Percentiles rank a stretch among this genome's conserved stretches.
These are phyloP conservation scores for Silybum marianum DNA, from an alignment of 129 eudicot genomes.

Conservation along the genomic window DNA sequence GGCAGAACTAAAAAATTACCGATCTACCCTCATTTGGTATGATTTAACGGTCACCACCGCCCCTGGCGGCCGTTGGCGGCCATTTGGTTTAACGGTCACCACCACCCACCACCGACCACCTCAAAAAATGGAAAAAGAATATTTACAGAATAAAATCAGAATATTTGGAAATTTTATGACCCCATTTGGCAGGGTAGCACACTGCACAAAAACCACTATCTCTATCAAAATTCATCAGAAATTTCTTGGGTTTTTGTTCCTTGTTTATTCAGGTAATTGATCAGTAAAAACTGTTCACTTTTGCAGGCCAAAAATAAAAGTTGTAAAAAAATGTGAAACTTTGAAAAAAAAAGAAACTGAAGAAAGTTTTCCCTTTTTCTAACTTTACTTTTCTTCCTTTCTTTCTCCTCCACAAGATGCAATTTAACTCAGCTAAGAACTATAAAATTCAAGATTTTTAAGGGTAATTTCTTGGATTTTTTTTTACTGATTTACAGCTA, in stretches of 20 bases:
- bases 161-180: constrained; percentile 13
- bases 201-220: constrained; percentile 41
- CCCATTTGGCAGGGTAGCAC: constrained; percentile 40
- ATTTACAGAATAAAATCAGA: not conserved
- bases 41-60: not conserved
- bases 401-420: not conserved
- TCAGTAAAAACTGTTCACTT: constrained; percentile 36
- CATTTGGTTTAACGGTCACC: not conserved
- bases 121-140: not conserved
- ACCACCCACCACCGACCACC: not conserved
- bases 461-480: not conserved
- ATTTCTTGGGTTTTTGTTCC: constrained; percentile 35
- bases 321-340: not conserved
- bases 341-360: constrained; percentile 11
- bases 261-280: constrained; percentile 29
- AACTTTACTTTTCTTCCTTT: not conserved
- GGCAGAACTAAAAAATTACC: not conserved
- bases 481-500: not conserved
- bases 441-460: not conserved
- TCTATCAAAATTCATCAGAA: constrained; percentile 29
- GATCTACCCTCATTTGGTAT: not conserved
- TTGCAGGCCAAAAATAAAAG: constrained; percentile 23
- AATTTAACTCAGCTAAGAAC: constrained; percentile 1
- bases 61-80: not conserved
- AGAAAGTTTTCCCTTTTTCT: constrained; percentile 19